Evolutionary conservation across 2,329 filamentous ascomycete species (phyloP).

Genomic region (Monilinia aucupariae): DNA sequence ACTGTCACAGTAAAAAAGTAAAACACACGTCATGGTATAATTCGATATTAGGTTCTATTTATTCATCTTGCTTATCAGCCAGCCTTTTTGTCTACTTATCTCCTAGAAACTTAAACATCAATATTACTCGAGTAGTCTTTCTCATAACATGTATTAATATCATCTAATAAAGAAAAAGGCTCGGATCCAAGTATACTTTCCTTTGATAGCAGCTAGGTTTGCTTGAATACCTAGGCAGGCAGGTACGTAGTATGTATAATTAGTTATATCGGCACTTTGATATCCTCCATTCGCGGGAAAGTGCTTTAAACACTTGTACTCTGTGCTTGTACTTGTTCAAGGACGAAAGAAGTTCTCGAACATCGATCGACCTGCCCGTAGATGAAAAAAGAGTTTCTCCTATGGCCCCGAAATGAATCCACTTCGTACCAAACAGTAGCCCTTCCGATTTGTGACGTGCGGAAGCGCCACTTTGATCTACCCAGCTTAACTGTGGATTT

Average conservation of each 20-base stretch:
- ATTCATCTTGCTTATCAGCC: background rate
- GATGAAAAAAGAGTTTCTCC: conserved; percentile 10
- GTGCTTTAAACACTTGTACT: too few relatives aligned
- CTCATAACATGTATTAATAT: background rate
- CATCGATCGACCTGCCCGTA: too few relatives aligned
- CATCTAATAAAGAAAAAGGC: background rate
- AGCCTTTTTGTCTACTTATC: too few relatives aligned
- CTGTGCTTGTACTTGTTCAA: too few relatives aligned
- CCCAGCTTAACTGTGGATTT: conserved; percentile 10
- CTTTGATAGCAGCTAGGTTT: too few relatives aligned
- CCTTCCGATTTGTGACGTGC: conserved; percentile 16
- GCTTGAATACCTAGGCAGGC: too few relatives aligned
- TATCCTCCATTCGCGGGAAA: too few relatives aligned
- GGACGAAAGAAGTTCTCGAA: conserved; percentile 11
- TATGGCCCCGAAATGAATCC: background rate
- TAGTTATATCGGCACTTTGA: background rate
- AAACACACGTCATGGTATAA: background rate
- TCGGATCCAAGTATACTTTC: background rate
- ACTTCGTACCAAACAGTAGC: background rate
- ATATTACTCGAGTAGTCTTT: too few relatives aligned
- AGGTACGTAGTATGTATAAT: too few relatives aligned
- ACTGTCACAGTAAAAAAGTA: background rate
- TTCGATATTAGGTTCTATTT: background rate
- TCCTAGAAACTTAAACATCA: too few relatives aligned
- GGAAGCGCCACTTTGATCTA: conserved; percentile 17